Evolutionary conservation across 768 basidiomycete species (phyloP).

Genomic region (Kwoniella heveanensis): DNA sequence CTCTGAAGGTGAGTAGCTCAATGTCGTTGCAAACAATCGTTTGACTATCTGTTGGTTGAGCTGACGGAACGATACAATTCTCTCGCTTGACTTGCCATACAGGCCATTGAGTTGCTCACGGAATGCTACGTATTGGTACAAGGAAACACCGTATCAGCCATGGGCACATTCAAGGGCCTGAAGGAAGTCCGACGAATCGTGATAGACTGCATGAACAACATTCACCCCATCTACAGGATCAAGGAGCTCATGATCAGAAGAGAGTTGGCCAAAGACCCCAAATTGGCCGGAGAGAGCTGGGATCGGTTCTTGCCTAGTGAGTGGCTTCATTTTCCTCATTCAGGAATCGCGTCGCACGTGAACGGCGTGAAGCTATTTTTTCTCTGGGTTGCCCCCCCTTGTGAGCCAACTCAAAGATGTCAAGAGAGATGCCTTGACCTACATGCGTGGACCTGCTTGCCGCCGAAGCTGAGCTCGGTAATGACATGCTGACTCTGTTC

Average conservation of each 20-base stretch:
- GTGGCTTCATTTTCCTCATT: too few species aligned
- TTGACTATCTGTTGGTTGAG: too few species aligned
- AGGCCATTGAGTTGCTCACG: conserved; percentile 97
- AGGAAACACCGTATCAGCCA: conserved; percentile 95
- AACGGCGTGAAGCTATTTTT: too few species aligned
- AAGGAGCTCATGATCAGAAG: conserved; percentile 99
- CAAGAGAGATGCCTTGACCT: too few species aligned
- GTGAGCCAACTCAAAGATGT: too few species aligned
- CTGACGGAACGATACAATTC: background rate
- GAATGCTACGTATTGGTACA: conserved; percentile 97
- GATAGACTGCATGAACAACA: conserved; percentile 99
- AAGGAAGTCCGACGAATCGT: conserved; percentile 96
- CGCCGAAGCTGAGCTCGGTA: too few species aligned
- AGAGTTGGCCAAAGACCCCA: conserved; percentile 96
- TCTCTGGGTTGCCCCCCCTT: too few species aligned
- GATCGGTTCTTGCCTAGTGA: conserved; percentile 86
- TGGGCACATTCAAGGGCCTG: conserved; percentile 92
- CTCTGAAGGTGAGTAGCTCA: conserved; percentile 86
- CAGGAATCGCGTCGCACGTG: too few species aligned
- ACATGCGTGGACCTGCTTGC: too few species aligned
- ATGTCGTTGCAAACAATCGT: too few species aligned
- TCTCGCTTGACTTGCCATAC: conserved; percentile 5
- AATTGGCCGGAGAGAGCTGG: conserved; percentile 90
- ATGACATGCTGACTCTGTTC: background rate
- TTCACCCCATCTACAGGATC: conserved; percentile 98